Percentiles rank a stretch among this genome's conserved stretches.
Conservation (phyloP, 2,329 filamentous ascomycete genomes). For the Coniosporium tulheliwenetii region DNA sequence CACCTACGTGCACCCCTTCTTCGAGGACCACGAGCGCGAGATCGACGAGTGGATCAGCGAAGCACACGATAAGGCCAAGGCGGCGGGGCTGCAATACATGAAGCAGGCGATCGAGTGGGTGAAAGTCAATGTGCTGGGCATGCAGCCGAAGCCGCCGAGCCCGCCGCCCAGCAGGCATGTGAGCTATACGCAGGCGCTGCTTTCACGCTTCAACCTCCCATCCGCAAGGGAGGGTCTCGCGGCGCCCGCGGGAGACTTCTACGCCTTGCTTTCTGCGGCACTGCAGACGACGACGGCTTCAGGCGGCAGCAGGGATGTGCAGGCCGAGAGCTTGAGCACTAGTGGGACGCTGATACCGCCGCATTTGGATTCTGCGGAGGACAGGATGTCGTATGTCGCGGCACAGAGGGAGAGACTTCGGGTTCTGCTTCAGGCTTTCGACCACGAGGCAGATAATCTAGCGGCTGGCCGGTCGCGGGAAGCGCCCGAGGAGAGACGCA, state of each 20-base stretch:
- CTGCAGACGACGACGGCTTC: slow-evolving; percentile 35
- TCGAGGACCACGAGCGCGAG: slow-evolving; percentile 68
- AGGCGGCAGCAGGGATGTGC: slow-evolving; percentile 21
- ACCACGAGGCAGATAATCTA: slow-evolving; percentile 58
- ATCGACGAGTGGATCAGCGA: slow-evolving; percentile 84
- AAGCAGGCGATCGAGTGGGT: slow-evolving; percentile 36
- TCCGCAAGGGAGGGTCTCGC: slow-evolving; percentile 41
- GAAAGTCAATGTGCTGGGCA: slow-evolving; percentile 63
- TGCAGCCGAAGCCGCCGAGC: slow-evolving; percentile 44
- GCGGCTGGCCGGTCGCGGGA: slow-evolving; percentile 14
- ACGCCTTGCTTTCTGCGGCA: slow-evolving; percentile 59
- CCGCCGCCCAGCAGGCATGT: slow-evolving; percentile 28
- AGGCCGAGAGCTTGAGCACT: slow-evolving; percentile 35
- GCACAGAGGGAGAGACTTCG: slow-evolving; percentile 66
- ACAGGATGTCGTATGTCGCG: slow-evolving; percentile 58
- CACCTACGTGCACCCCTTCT: slow-evolving; percentile 72
- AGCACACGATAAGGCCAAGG: slow-evolving; percentile 62
- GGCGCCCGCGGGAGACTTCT: slow-evolving; percentile 49
- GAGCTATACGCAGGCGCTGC: slow-evolving; percentile 63
- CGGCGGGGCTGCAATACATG: slow-evolving; percentile 50
- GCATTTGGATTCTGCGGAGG: slow-evolving; percentile 47
- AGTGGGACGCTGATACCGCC: slow-evolving; percentile 55
- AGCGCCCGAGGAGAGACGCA: slow-evolving; percentile 23
- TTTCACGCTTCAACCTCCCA: slow-evolving; percentile 77
- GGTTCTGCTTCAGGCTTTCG: slow-evolving; percentile 60